phyloP scores from a whole-genome alignment of 352 stramenopile genomes.

The Pythium pyrilobum region DNA sequence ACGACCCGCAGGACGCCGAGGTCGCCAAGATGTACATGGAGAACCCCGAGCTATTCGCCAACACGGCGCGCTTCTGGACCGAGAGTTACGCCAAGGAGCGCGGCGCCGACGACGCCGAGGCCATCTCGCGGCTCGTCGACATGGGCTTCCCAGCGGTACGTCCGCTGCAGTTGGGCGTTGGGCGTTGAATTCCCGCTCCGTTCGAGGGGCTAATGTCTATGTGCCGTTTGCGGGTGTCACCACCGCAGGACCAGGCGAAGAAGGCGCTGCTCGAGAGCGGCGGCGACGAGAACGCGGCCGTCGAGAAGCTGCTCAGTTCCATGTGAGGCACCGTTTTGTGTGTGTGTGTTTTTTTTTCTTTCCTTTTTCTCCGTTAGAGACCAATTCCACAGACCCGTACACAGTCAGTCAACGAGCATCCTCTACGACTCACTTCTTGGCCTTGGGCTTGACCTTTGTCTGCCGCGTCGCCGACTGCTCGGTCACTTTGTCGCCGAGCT shows the following conservation, averaged over 20 bases:
- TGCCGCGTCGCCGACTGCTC: slow-evolving; percentile 43
- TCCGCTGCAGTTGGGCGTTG: neutral
- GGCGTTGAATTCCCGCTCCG: neutral
- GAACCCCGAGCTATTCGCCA: slow-evolving; percentile 89
- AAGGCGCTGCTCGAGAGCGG: slow-evolving; percentile 54
- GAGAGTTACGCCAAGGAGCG: slow-evolving; percentile 91
- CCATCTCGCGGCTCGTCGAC: slow-evolving; percentile 69
- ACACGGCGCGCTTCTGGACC: slow-evolving; percentile 95
- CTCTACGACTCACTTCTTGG: slow-evolving; percentile 25
- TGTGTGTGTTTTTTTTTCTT: neutral
- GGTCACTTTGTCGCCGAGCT: slow-evolving; percentile 55
- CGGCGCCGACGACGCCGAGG: slow-evolving; percentile 40
- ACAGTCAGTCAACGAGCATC: neutral
- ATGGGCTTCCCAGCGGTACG: slow-evolving; percentile 83
- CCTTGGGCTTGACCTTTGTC: slow-evolving; percentile 38
- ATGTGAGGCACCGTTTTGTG: too few relatives aligned
- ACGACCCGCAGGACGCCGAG: slow-evolving; percentile 92
- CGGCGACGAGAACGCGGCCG: slow-evolving; percentile 86
- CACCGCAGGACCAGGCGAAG: slow-evolving; percentile 66
- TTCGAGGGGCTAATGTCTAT: neutral
- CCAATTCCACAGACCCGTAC: too few relatives aligned
- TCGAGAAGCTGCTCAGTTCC: slow-evolving; percentile 72
- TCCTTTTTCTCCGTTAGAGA: neutral
- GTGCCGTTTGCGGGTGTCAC: too few relatives aligned
- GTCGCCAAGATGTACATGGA: slow-evolving; percentile 96